Evolutionary conservation across 164 flowering plant genomes (phyloP), one percentile per base, ranked within the genome.

Genomic region (Kalanchoe fedtschenkoi): DNA sequence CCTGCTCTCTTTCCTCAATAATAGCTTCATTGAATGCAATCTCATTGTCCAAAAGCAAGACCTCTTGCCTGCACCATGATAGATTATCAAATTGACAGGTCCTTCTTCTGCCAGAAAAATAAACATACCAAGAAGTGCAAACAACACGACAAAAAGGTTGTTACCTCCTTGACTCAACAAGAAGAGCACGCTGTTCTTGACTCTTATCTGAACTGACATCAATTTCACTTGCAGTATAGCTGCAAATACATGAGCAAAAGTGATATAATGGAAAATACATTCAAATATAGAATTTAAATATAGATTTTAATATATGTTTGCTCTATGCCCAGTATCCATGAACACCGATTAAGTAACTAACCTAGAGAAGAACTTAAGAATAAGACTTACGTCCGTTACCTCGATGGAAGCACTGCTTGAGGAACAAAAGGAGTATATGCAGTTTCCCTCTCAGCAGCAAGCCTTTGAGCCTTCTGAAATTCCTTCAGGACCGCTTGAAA

Each of bases 131-230:
- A 51, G 28, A 51, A 14, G 3, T 21, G 56, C 56, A 7, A 17
- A 57, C 34, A 57, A 19, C 6, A 57, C 13, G 7, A 57, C 14
- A 14, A 32, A 30, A 2, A 57, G 19, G 4, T 1, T 10, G 1
- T 58, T 58, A 82, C 96, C 93, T 87, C 76, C 83, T 87, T 34
- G 96, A 81, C 66, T 84, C 90, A 63, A 81, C 81, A 71, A 84
- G 92, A 69, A 81, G 78, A 60, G 84, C 83, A 22, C 83, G 85
- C 69, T 89, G 86, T 72, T 85, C 91, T 22, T 68, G 74, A 66
- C 43, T 78, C 68, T 74, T 83, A 65, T 83, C 88, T 58, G 81
- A 65, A 58, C 65, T 64, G 32, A 70, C 54, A 26, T 78, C 86
- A 28, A 76, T 6, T 65, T 86, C 90, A 54, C 80, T 64, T 37